These are phyloP conservation scores for Cutaneotrichosporon dermatis DNA, from an alignment of 1,284 basidiomycete genomes.

Conservation along the genomic window DNA sequence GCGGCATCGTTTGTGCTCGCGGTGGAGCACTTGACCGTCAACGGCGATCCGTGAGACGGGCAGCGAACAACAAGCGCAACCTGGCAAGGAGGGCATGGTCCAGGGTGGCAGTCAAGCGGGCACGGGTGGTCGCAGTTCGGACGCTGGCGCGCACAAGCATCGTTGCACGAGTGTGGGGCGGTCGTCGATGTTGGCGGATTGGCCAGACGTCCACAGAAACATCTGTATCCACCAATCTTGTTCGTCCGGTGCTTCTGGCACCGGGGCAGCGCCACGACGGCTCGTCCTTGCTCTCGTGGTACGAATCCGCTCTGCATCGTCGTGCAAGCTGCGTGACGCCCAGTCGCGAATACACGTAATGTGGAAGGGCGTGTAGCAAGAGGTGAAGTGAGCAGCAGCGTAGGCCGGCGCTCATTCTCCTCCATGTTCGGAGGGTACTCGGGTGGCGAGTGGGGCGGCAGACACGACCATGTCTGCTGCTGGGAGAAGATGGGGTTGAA, in stretches of 20 bases:
- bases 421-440: slow-evolving; percentile 14
- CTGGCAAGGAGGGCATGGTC: slow-evolving; percentile 71
- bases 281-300: slow-evolving; percentile 49
- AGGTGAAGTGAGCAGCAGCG: slow-evolving; percentile 55
- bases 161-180: slow-evolving; percentile 78
- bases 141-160: slow-evolving; percentile 65
- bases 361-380: slow-evolving; percentile 50
- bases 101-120: slow-evolving; percentile 63
- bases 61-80: slow-evolving; percentile 58
- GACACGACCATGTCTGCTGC: slow-evolving; percentile 49
- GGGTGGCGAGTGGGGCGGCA: slow-evolving; percentile 29
- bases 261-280: slow-evolving; percentile 75
- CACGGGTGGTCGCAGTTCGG: slow-evolving; percentile 62
- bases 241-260: slow-evolving; percentile 65
- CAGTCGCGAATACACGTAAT: slow-evolving; percentile 64
- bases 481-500: slow-evolving; percentile 45
- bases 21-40: slow-evolving; percentile 62
- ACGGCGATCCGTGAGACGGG: slow-evolving; percentile 60
- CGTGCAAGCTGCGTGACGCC: slow-evolving; percentile 69
- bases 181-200: slow-evolving; percentile 65
- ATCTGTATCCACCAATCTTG: slow-evolving; percentile 69
- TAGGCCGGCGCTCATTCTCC: slow-evolving; percentile 53
- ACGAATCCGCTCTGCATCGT: slow-evolving; percentile 45
- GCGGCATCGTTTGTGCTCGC: slow-evolving; percentile 48
- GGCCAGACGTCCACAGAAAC: slow-evolving; percentile 73